phyloP scores from a whole-genome alignment of 2,329 filamentous ascomycete genomes.

The Trichoderma brevicompactum region DNA sequence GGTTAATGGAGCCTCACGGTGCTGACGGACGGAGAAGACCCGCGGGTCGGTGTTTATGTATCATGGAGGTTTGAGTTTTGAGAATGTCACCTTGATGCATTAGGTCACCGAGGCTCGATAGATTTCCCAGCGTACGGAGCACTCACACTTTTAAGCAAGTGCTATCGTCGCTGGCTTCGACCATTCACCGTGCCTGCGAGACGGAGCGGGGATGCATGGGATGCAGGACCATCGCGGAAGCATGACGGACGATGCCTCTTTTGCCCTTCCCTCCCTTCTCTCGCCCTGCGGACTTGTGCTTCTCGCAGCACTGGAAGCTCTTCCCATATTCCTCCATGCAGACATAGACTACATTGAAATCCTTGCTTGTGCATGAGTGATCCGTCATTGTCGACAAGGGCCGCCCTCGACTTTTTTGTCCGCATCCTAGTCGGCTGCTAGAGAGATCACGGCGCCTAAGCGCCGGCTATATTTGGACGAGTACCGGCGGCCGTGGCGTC shows the following conservation, averaged over 20 bases:
- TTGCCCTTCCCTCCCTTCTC: not conserved
- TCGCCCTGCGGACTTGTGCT: slow-evolving; percentile 2
- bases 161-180: slow-evolving; percentile 2
- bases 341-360: slow-evolving; percentile 8
- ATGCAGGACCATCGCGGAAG: slow-evolving; percentile 9
- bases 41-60: slow-evolving; percentile 16
- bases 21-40: slow-evolving; percentile 18
- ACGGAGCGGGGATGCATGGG: slow-evolving; percentile 16
- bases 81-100: slow-evolving; percentile 20
- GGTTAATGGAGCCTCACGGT: slow-evolving; percentile 12
- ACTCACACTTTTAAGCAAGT: slow-evolving; percentile 19
- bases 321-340: slow-evolving; percentile 12
- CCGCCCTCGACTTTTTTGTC: slow-evolving; percentile 8
- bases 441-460: slow-evolving; percentile 38
- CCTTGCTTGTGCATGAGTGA: slow-evolving; percentile 25
- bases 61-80: not conserved
- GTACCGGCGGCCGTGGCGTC: slow-evolving; percentile 11
- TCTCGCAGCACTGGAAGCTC: slow-evolving; percentile 25
- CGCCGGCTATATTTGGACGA: slow-evolving; percentile 39
- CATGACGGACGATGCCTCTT: slow-evolving; percentile 10
- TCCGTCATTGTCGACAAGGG: slow-evolving; percentile 26
- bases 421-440: slow-evolving; percentile 22
- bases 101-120: slow-evolving; percentile 17
- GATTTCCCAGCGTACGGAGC: slow-evolving; percentile 1
- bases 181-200: slow-evolving; percentile 14